phyloP scores from a whole-genome alignment of 305 asterid genomes.

The Solanum hybrid region DNA sequence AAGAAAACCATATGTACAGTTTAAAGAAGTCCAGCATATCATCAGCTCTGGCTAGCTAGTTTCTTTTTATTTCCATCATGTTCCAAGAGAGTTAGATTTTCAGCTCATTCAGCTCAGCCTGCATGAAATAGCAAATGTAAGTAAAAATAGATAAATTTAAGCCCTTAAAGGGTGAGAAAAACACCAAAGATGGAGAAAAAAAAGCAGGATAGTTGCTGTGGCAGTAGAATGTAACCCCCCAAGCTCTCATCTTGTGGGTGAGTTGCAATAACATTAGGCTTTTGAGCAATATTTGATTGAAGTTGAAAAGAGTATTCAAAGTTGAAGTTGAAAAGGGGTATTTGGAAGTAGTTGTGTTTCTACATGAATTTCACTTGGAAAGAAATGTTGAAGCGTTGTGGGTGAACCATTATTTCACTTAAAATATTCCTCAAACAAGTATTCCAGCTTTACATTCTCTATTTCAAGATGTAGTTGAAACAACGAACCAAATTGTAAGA shows the following conservation, averaged over 20 bases:
- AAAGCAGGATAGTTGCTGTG: background rate
- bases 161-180: background rate
- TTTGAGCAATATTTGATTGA: background rate
- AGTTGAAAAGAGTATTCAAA: background rate
- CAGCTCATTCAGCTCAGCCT: constrained; percentile 34
- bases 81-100: constrained; percentile 10
- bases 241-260: background rate
- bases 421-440: background rate
- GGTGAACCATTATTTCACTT: background rate
- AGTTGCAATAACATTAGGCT: background rate
- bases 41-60: constrained; percentile 3
- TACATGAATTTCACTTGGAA: background rate
- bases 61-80: constrained; percentile 1
- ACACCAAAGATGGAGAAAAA: background rate
- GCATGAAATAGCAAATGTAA: constrained; percentile 10
- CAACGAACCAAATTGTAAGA: background rate
- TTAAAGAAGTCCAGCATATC: background rate
- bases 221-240: background rate
- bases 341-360: background rate
- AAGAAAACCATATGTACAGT: background rate
- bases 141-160: background rate
- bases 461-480: background rate
- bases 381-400: background rate
- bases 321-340: background rate
- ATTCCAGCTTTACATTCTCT: background rate